Evolutionary conservation across 306 rosid genomes (phyloP).

Genomic region (Mimosa bimucronata): DNA sequence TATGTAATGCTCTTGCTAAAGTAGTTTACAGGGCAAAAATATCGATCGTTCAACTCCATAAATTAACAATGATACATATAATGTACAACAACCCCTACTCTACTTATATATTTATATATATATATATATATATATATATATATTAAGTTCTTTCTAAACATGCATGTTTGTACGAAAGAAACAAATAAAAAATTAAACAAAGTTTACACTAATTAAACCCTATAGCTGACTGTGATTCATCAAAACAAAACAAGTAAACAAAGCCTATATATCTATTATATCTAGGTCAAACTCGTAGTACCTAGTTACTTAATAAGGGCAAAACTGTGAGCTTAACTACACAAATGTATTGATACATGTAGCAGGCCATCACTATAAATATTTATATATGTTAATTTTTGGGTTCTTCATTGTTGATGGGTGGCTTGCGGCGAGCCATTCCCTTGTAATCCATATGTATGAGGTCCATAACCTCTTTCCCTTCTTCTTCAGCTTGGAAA

Average conservation of each 20-base stretch:
- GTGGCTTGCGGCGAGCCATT: conserved; percentile 66
- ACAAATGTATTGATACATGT: background rate
- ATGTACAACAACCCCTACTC: background rate
- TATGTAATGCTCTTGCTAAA: no score
- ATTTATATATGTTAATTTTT: conserved; percentile 29
- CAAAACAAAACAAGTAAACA: background rate
- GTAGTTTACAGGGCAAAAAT: no score
- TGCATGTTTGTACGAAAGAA: background rate
- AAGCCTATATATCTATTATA: background rate
- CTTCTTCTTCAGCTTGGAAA: conserved; percentile 43
- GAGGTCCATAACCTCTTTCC: conserved; percentile 56
- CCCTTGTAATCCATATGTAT: conserved; percentile 64
- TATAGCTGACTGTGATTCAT: background rate
- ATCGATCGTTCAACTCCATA: no score
- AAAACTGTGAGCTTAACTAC: conserved; percentile 43
- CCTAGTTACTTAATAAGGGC: conserved; percentile 11
- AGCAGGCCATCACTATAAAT: background rate
- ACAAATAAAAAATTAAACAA: background rate
- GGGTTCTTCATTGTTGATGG: conserved; percentile 73
- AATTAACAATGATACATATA: background rate
- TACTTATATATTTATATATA: background rate
- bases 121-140: no score
- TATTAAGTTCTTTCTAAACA: background rate
- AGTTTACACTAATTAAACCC: background rate
- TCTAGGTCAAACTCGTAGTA: background rate